Percentiles rank a stretch among this genome's conserved stretches.
Conservation (phyloP, 192 early-diverging fungal genomes). For the Spinellus fusiger region DNA sequence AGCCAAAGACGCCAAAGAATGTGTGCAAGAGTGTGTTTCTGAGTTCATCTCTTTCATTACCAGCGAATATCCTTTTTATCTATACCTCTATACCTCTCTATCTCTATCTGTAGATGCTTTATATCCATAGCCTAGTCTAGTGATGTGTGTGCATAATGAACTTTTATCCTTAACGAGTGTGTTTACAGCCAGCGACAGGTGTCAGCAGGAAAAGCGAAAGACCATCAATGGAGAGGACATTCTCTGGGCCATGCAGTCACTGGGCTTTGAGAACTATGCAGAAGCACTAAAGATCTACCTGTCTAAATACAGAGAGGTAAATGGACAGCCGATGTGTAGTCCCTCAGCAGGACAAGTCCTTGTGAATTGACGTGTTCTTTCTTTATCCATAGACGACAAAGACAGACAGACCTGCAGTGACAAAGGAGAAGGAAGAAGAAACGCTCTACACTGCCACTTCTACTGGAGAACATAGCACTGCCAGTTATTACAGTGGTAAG, state of each 20-base stretch:
- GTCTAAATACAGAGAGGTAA: slow-evolving; percentile 84
- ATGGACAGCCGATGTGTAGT: slow-evolving; percentile 1
- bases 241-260: slow-evolving; percentile 93
- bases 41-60: slow-evolving; percentile 99
- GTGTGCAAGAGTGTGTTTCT: slow-evolving; percentile 93
- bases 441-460: not conserved
- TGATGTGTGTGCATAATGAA: not conserved
- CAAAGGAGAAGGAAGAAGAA: slow-evolving; percentile 47
- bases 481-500: not conserved
- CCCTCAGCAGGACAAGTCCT: not conserved
- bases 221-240: slow-evolving; percentile 99
- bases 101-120: not conserved
- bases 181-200: slow-evolving; percentile 81
- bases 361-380: not conserved
- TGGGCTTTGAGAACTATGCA: slow-evolving; percentile 97
- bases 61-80: slow-evolving; percentile 70
- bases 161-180: slow-evolving; percentile 15
- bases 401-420: slow-evolving; percentile 39
- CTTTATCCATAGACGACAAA: slow-evolving; percentile 39
- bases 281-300: slow-evolving; percentile 88
- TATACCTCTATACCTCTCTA: not conserved
- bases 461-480: not conserved
- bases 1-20: slow-evolving; percentile 97
- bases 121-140: not conserved
- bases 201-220: slow-evolving; percentile 92